Base-by-base conservation (phyloP, 495 filamentous ascomycete genomes). In the Penicillium paradoxum region DNA sequence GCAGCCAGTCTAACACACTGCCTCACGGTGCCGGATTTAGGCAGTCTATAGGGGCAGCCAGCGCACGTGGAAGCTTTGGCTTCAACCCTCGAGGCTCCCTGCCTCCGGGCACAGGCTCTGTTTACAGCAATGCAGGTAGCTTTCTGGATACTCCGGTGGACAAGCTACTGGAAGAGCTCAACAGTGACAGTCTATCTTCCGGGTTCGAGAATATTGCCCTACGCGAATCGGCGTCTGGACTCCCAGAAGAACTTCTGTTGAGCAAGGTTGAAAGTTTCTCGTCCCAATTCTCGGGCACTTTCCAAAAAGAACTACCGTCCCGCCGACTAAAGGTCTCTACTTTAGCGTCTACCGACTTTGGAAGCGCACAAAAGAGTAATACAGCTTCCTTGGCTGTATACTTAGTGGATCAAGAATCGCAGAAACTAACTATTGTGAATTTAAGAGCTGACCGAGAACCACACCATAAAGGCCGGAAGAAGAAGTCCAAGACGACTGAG, bases 1-100 rank as follows among this genome's bases (percentile, higher is more conserved):
- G 70, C 52, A 79, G 58, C 54, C 77, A 71, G 67, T 79, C 73
- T 17, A 75, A 60, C 25, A 67, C 67, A 18, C 51, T 69, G 38
- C 67, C 70, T 32, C 72, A 76, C 62, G 79, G 79, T 42, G 39
- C 14, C n/a, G 72, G 76, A 54, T 74, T 79, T 56, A 83, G 81
- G 32, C 83, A 91, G 37, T 97, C 93, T 25, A 81, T 92, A 38
- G 87, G 88, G 55, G 82, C 79, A 50, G 80, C 83, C 32, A 80
- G 81, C 46, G 74, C 74, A 19, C 82, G 86, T 21, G 71, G 72
- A 33, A 90, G 85, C 62, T 76, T 80, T 55, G 78, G 77, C 19
- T 77, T 73, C 55, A 78, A 78, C 18, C 64, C 67, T 36, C 66
- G 71, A 53, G 62, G 53, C 25, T 75, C 73, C 9, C 53, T 76